These are phyloP conservation scores for Ceriops tagal DNA, from an alignment of 345 rosid genomes.

Conservation along the genomic window DNA sequence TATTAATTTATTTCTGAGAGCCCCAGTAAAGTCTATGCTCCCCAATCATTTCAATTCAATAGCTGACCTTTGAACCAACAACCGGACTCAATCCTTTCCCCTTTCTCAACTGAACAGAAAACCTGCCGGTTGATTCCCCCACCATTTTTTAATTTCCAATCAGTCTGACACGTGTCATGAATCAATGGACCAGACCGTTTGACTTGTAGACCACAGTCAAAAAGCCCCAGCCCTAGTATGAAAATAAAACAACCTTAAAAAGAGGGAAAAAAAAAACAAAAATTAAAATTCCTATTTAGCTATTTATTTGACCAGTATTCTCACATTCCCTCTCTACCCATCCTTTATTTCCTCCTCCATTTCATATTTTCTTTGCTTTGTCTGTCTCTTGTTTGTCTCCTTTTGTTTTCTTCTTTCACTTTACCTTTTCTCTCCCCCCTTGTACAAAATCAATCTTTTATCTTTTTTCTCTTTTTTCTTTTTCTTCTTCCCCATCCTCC, in stretches of 20 bases:
- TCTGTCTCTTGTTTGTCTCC: slow-evolving; percentile 16
- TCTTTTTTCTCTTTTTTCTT: slow-evolving; percentile 9
- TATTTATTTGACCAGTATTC: slow-evolving; percentile 30
- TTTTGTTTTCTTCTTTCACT: slow-evolving; percentile 12
- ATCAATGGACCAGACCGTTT: slow-evolving; percentile 44
- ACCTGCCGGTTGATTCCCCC: slow-evolving; percentile 67
- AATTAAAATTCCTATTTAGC: neutral
- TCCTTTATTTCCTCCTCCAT: slow-evolving; percentile 18
- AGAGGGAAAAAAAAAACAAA: neutral
- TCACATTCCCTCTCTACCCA: neutral
- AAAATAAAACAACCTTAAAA: neutral
- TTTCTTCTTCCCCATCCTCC: slow-evolving; percentile 11
- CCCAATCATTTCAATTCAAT: slow-evolving; percentile 55
- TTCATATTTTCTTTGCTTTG: slow-evolving; percentile 20
- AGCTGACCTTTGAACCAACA: slow-evolving; percentile 49
- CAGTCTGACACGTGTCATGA: slow-evolving; percentile 50
- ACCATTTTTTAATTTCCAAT: slow-evolving; percentile 18
- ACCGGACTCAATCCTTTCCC: slow-evolving; percentile 11
- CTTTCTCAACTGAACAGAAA: slow-evolving; percentile 19
- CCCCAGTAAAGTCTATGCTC: slow-evolving; percentile 10
- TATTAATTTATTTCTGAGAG: neutral
- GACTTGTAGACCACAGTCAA: slow-evolving; percentile 51
- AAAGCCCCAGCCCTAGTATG: slow-evolving; percentile 21
- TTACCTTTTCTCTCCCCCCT: slow-evolving; percentile 18
- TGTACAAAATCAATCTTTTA: slow-evolving; percentile 10